Evolutionary conservation across 306 rosid genomes (phyloP).

Genomic region (Crataegus laevigata): DNA sequence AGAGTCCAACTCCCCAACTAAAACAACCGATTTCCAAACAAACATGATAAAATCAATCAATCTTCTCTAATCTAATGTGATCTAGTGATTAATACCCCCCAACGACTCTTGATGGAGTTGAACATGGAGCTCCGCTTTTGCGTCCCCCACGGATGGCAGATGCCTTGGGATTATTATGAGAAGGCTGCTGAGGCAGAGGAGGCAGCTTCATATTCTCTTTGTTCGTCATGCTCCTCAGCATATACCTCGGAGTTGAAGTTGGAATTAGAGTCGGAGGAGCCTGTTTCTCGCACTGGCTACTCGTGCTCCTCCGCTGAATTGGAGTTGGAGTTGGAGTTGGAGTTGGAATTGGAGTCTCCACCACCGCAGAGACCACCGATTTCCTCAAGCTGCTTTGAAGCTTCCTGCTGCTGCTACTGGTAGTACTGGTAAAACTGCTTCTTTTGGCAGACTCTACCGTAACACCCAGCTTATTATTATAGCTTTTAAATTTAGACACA

Average conservation of each 20-base stretch:
- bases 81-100: not conserved
- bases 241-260: slow-evolving; percentile 51
- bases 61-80: too few species aligned
- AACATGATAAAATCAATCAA: too few species aligned
- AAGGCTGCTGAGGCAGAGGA: slow-evolving; percentile 10
- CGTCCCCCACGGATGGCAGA: slow-evolving; percentile 18
- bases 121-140: slow-evolving; percentile 25
- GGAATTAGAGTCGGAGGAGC: not conserved
- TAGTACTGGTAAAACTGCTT: slow-evolving; percentile 12
- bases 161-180: slow-evolving; percentile 14
- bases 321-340: not conserved
- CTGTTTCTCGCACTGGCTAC: slow-evolving; percentile 11
- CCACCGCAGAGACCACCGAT: slow-evolving; percentile 48
- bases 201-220: slow-evolving; percentile 86
- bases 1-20: too few species aligned
- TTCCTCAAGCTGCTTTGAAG: slow-evolving; percentile 44
- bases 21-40: too few species aligned
- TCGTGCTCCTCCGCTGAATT: too few species aligned
- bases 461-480: slow-evolving; percentile 47
- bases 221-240: slow-evolving; percentile 70
- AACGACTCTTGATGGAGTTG: slow-evolving; percentile 1
- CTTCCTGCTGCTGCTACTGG: slow-evolving; percentile 28
- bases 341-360: slow-evolving; percentile 6
- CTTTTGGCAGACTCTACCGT: slow-evolving; percentile 59
- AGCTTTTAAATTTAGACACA: not conserved